These are phyloP conservation scores for Casuarina equisetifolia DNA, from an alignment of 306 rosid species.

Conservation along the genomic window DNA sequence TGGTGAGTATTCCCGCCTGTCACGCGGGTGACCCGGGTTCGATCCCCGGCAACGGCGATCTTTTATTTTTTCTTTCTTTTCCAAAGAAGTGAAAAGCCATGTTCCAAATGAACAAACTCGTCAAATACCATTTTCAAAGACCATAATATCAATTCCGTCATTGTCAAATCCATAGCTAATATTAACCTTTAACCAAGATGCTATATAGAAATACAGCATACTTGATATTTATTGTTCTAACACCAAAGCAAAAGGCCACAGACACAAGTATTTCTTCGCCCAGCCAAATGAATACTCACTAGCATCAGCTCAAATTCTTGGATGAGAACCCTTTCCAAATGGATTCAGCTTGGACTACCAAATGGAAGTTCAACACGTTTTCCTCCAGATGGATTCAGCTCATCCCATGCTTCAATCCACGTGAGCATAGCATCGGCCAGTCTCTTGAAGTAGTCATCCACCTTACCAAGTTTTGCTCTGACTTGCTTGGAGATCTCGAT, in stretches of 20 bases:
- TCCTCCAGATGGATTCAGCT: constrained; percentile 51
- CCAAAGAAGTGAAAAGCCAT: no score
- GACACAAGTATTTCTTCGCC: constrained; percentile 30
- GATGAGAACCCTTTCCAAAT: neutral
- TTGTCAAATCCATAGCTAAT: constrained; percentile 22
- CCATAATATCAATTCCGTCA: constrained; percentile 14
- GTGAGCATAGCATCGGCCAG: constrained; percentile 82
- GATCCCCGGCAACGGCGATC: constrained; percentile 25
- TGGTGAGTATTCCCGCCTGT: constrained; percentile 25
- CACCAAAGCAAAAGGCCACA: constrained; percentile 15
- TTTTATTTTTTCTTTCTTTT: neutral
- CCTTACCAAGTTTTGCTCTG: constrained; percentile 64
- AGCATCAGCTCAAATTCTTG: constrained; percentile 33
- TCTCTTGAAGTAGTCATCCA: constrained; percentile 70
- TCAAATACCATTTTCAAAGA: neutral
- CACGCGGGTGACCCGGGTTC: constrained; percentile 18
- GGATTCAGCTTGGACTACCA: constrained; percentile 11
- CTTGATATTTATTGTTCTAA: constrained; percentile 36
- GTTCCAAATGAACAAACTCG: no score
- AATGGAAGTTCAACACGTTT: constrained; percentile 32
- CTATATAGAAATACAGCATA: constrained; percentile 1
- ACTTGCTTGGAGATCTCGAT: constrained; percentile 80
- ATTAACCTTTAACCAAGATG: neutral
- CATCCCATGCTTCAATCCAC: constrained; percentile 92
- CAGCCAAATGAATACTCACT: constrained; percentile 31